Base-by-base conservation (phyloP, 2,329 filamentous ascomycete species). In the Colletotrichum sp. region DNA sequence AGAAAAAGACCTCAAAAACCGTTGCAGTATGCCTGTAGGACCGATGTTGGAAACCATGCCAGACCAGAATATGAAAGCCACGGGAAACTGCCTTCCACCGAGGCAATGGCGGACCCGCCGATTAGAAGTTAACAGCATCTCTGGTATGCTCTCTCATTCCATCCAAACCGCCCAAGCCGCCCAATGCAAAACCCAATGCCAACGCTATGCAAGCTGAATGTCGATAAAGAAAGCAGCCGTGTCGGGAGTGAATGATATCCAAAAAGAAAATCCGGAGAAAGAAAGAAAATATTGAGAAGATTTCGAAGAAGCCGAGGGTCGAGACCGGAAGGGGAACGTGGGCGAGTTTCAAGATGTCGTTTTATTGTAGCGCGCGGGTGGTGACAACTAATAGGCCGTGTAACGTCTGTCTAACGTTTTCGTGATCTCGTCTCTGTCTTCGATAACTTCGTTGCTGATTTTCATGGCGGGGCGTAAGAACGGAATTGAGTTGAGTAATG, bases 341-440 rank as follows among this genome's bases (percentile, higher is more conserved):
- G 48, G 21, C 52, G 34, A 52, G 74, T 39, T 73, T 43, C 12
- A 59, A 64, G 32, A 68, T 65, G 61, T 66, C 66, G 71, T 66
- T 74, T 55, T 21, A 55, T 74, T 36, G 71, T 61, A 65, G 64
- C 65, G 71, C 48, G 28, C 43, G 68, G 64, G 28, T 68, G 59
- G 10, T 63, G 61, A 59, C 57, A 55, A 66, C 60, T 60, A 32
- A 63, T 63, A 75, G 71, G 74, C 74, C 74, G 74, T 76, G 14
- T 61, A 74, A 75, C 26, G 61, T 71, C 57, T 73, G 57, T 64
- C 26, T 74, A 59, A 61, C 60, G 71, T 66, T 69, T 52, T 74
- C 74, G 74, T 76, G 65, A 76, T 74, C 71, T 76, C 74, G 66
- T 76, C 78, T 79, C 68, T 78, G 80, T 83, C 83, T 83, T 83